phyloP scores from a whole-genome alignment of 768 basidiomycete genomes.

The Cystofilobasidium macerans region DNA sequence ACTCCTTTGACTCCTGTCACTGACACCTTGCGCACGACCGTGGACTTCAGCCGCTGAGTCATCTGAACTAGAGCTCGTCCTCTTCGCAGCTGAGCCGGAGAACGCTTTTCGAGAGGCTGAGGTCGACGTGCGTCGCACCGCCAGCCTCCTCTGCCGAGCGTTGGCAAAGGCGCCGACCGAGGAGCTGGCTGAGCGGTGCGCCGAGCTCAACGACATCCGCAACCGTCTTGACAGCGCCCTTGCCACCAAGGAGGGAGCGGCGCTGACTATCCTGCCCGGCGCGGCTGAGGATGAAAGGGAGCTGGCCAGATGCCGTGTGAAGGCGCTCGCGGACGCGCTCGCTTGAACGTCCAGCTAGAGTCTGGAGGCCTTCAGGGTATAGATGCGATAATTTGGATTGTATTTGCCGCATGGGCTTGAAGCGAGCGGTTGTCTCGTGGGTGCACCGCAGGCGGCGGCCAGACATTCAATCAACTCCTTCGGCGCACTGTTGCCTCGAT shows the following conservation, averaged over 20 bases:
- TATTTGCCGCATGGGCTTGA: too few species aligned
- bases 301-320: neutral
- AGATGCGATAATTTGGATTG: too few species aligned
- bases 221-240: neutral
- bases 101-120: slow-evolving; percentile 21
- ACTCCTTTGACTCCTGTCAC: too few species aligned
- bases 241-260: neutral
- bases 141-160: neutral
- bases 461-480: too few species aligned
- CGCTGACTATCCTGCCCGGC: neutral
- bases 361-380: too few species aligned
- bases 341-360: too few species aligned
- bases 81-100: slow-evolving; percentile 18
- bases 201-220: neutral
- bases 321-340: neutral
- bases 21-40: too few species aligned
- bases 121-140: neutral
- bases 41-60: neutral
- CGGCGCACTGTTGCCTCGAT: too few species aligned
- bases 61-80: slow-evolving; percentile 1
- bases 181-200: neutral
- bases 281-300: neutral
- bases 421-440: too few species aligned
- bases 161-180: neutral
- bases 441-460: too few species aligned